These are phyloP conservation scores for Oenanthe javanica DNA, from an alignment of 140 eudicot species.

Conservation along the genomic window DNA sequence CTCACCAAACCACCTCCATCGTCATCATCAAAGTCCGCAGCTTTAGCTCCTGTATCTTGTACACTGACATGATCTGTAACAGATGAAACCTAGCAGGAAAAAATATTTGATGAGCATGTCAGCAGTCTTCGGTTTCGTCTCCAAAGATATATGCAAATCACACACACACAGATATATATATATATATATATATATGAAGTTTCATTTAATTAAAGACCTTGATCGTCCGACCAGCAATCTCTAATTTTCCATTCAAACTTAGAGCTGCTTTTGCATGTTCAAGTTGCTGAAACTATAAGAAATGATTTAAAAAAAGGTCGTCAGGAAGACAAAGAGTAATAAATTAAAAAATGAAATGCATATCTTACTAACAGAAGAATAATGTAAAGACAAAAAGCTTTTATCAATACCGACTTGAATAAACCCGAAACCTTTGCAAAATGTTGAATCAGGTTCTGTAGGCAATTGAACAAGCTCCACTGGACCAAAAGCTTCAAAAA, in stretches of 20 bases:
- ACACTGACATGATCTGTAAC: conserved; percentile 84
- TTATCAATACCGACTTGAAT: conserved; percentile 51
- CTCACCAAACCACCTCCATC: conserved; percentile 94
- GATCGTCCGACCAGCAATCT: conserved; percentile 80
- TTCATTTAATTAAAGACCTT: conserved; percentile 39
- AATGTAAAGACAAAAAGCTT: background rate
- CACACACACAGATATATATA: background rate
- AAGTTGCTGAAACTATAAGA: conserved; percentile 61
- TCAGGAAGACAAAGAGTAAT: background rate
- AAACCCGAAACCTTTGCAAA: conserved; percentile 94
- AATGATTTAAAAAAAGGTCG: background rate
- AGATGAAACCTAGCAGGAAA: conserved; percentile 63
- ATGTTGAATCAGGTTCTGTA: conserved; percentile 74
- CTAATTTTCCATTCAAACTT: conserved; percentile 82
- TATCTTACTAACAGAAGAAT: conserved; percentile 3
- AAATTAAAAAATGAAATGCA: background rate
- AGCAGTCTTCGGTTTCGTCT: background rate
- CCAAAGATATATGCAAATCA: background rate
- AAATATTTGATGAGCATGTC: background rate
- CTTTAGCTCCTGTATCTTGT: conserved; percentile 89
- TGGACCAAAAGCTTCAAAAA: conserved; percentile 90
- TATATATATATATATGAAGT: background rate
- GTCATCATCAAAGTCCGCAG: conserved; percentile 98
- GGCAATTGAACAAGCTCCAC: conserved; percentile 95
- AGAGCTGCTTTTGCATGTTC: conserved; percentile 88